phyloP scores from a whole-genome alignment of 148 eudicot genomes.

The Silene uniflora region DNA sequence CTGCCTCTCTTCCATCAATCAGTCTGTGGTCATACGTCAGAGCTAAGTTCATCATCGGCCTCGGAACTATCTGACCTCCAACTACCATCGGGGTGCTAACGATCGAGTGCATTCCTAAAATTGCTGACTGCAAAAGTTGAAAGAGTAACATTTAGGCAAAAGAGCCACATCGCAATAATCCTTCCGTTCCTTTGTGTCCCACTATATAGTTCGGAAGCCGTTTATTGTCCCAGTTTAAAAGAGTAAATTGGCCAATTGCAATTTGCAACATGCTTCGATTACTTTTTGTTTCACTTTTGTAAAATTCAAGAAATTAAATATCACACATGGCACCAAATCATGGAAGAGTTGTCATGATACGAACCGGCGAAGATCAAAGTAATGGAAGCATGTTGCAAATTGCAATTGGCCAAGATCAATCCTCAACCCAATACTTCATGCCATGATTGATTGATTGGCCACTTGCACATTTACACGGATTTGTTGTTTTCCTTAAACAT shows the following conservation, averaged over 20 bases:
- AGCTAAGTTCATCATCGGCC: conserved; percentile 98
- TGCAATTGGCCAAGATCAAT: not conserved
- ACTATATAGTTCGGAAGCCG: not conserved
- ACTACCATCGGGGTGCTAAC: conserved; percentile 53
- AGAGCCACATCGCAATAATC: not conserved
- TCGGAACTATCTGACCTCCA: conserved; percentile 60
- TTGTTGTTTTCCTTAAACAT: not conserved
- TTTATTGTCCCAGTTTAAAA: not conserved
- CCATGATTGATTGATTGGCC: not conserved
- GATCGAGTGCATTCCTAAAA: conserved; percentile 57
- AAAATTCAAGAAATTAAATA: too few relatives aligned
- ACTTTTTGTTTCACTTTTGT: not conserved
- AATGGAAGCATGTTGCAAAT: too few relatives aligned
- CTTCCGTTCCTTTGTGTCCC: not conserved
- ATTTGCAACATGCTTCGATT: not conserved
- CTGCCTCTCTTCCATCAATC: conserved; percentile 98
- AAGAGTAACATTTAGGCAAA: not conserved
- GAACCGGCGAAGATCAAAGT: not conserved
- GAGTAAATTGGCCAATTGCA: not conserved
- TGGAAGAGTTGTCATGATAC: too few relatives aligned
- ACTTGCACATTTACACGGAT: not conserved
- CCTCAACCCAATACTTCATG: not conserved
- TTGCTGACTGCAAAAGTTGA: conserved; percentile 40
- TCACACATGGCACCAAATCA: too few relatives aligned
- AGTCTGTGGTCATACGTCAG: conserved; percentile 95